A percentile compares a stretch with the other conserved stretches of the same genome.
phyloP scores from a whole-genome alignment of 306 rosid genomes.

The Inga laurina region DNA sequence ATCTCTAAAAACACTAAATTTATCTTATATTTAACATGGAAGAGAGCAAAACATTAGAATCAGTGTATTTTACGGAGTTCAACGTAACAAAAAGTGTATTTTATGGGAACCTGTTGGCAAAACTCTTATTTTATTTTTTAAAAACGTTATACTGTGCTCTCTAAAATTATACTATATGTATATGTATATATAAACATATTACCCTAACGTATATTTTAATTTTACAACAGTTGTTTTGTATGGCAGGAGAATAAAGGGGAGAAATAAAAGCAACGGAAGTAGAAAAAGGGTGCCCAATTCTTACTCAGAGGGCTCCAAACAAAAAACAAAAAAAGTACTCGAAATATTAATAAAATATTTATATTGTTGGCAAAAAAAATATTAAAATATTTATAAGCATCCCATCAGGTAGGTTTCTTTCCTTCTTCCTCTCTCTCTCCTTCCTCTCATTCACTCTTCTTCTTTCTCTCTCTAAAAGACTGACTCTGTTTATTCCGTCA shows the following conservation, averaged over 20 bases:
- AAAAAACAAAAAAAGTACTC: not conserved
- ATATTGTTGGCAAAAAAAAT: not conserved
- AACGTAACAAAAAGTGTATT: not conserved
- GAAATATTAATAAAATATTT: not conserved
- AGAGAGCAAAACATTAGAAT: not conserved
- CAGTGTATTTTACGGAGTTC: not conserved
- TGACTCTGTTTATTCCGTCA: slow-evolving; percentile 44
- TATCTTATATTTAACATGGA: no score
- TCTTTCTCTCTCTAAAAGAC: slow-evolving; percentile 28
- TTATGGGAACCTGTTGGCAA: not conserved
- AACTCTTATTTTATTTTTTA: no score
- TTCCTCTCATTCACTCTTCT: not conserved
- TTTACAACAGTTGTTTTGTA: not conserved
- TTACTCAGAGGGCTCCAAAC: slow-evolving; percentile 7
- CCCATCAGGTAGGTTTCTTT: slow-evolving; percentile 19
- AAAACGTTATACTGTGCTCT: not conserved
- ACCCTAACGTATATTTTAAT: not conserved
- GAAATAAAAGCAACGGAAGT: slow-evolving; percentile 11
- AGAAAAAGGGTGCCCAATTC: slow-evolving; percentile 1
- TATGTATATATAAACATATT: not conserved
- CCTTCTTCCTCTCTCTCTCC: not conserved
- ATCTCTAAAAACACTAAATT: no score
- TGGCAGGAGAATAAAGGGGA: slow-evolving; percentile 5
- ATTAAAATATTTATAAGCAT: slow-evolving; percentile 10
- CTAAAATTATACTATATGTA: no score